These are phyloP conservation scores for Alternaria sp. DNA, from an alignment of 2,329 filamentous ascomycete species.

Conservation along the genomic window DNA sequence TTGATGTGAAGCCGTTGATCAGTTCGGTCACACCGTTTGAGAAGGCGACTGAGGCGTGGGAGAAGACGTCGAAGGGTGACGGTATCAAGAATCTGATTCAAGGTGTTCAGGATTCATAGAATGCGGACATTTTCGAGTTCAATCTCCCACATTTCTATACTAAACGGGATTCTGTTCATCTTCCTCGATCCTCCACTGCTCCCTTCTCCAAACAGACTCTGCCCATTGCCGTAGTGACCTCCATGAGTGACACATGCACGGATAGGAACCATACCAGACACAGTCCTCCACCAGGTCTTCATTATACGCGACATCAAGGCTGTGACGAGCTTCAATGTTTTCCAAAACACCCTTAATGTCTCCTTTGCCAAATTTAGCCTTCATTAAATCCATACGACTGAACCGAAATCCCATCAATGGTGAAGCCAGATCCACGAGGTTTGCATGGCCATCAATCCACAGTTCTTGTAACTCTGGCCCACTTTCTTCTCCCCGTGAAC, in stretches of 20 bases:
- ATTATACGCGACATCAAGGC: too few species aligned
- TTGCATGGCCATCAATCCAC: neutral
- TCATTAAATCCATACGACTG: neutral
- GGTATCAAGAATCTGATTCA: constrained; percentile 48
- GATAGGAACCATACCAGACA: neutral
- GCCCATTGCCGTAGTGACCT: neutral
- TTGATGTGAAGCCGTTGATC: constrained; percentile 41
- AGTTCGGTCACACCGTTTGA: constrained; percentile 42
- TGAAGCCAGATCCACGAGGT: neutral
- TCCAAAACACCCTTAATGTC: neutral
- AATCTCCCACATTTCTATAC: neutral
- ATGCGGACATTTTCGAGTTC: neutral
- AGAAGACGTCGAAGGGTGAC: constrained; percentile 40
- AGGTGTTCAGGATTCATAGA: constrained; percentile 31
- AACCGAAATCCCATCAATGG: neutral
- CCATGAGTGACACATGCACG: neutral
- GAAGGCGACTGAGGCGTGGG: constrained; percentile 41
- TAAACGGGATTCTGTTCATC: neutral
- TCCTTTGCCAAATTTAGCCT: too few species aligned
- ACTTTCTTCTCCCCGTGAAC: too few species aligned
- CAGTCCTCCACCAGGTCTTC: neutral
- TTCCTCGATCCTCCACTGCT: too few species aligned
- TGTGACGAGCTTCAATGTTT: neutral
- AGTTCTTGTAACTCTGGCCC: neutral
- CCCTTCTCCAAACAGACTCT: neutral